Evolutionary conservation across 1,139 yeast genomes (phyloP).

Genomic region (Candida labiduridarum): DNA sequence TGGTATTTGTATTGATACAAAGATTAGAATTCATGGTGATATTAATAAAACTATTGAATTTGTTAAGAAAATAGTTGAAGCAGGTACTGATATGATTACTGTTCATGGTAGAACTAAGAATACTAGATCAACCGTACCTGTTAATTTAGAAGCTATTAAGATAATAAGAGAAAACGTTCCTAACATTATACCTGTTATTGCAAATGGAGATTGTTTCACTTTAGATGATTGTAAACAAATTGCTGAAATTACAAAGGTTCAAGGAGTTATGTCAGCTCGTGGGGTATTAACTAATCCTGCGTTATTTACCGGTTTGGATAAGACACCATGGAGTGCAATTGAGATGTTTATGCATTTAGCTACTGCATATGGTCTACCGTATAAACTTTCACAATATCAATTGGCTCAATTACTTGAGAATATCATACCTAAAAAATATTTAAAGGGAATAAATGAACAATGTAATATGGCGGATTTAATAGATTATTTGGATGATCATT

Average conservation of each 20-base stretch:
- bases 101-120: slow-evolving; percentile 90
- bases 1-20: slow-evolving; percentile 77
- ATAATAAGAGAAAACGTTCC: slow-evolving; percentile 58
- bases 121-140: slow-evolving; percentile 84
- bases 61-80: slow-evolving; percentile 72
- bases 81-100: slow-evolving; percentile 92
- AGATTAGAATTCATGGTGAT: slow-evolving; percentile 84
- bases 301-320: slow-evolving; percentile 68
- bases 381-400: slow-evolving; percentile 83
- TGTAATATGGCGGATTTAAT: slow-evolving; percentile 62
- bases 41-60: slow-evolving; percentile 70
- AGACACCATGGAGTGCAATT: slow-evolving; percentile 89
- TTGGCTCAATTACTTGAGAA: slow-evolving; percentile 80
- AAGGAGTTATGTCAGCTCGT: slow-evolving; percentile 95
- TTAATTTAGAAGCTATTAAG: slow-evolving; percentile 79
- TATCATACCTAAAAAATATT: slow-evolving; percentile 52
- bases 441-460: slow-evolving; percentile 67
- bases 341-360: slow-evolving; percentile 82
- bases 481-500: slow-evolving; percentile 79
- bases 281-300: slow-evolving; percentile 89
- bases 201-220: slow-evolving; percentile 91
- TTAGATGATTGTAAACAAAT: slow-evolving; percentile 65
- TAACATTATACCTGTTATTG: slow-evolving; percentile 78
- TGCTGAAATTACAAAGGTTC: slow-evolving; percentile 68
- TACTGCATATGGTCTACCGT: slow-evolving; percentile 81